Evolutionary conservation across 1,284 basidiomycete species (phyloP), one percentile per base, ranked within the genome.

Genomic region (Cryptococcus sp.): DNA sequence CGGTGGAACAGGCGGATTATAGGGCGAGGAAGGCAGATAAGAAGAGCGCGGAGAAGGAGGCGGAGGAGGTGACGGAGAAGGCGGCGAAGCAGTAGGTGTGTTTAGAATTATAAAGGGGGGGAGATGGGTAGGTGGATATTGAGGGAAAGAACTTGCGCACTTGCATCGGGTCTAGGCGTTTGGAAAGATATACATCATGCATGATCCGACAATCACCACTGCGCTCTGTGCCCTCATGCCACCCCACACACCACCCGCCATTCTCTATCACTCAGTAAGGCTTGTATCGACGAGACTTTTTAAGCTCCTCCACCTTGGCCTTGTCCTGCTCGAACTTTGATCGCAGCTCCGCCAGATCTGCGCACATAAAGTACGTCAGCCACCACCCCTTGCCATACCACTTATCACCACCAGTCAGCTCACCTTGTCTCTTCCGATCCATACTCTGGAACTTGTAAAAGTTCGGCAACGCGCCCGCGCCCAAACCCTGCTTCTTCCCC

Each of bases 371-470:
- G 28, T 33, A 33, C 28, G 28, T 49, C 9, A 49, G 47, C 46
- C 4, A 42, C n/a, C 12, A 18, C 40, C 16, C 40, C 13, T 15
- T 21, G 12, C 46, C 12, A 18, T 18, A 50, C n/a, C n/a, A n/a
- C n/a, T n/a, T n/a, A n/a, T n/a, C n/a, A n/a, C n/a, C 20, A 24
- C 18, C 15, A 18, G n/a, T 21, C 37, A 21, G 70, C 84, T 63
- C 71, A 91, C 91, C 85, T 76, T 87, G 83, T 57, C 89, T 80
- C 73, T 91, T 91, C 78, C 87, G 86, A 74, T 94, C 91, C 56
- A 88, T 86, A 64, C 85, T 84, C 74, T 94, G 90, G 82, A 92
- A 94, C 21, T 84, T 85, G 77, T 94, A 94, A 72, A 95, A 93
- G 52, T 73, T 75, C 44, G 62, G 59, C 54, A 78, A 59, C 15